Evolutionary conservation across 2,329 filamentous ascomycete species (phyloP).

Genomic region (Fusarium illudens): DNA sequence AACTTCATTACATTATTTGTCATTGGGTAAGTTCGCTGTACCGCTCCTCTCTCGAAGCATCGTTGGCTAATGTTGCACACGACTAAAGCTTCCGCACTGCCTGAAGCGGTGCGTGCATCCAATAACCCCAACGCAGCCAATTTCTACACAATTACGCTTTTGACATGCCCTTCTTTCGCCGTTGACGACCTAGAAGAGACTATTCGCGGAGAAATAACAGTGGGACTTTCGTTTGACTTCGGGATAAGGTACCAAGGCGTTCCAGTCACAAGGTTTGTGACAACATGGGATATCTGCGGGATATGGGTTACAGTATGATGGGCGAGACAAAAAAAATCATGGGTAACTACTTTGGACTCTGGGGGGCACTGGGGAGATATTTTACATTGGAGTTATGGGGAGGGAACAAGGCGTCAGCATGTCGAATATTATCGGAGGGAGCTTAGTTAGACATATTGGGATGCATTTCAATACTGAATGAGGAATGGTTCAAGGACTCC

Average conservation of each 20-base stretch:
- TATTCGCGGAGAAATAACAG: not conserved
- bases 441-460: slow-evolving; percentile 12
- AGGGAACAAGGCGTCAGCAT: slow-evolving; percentile 13
- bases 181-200: not conserved
- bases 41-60: not conserved
- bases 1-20: not conserved
- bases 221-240: slow-evolving; percentile 23
- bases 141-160: slow-evolving; percentile 9
- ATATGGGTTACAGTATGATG: slow-evolving; percentile 14
- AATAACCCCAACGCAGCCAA: not conserved
- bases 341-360: slow-evolving; percentile 24
- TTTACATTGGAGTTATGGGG: slow-evolving; percentile 24
- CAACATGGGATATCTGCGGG: slow-evolving; percentile 3
- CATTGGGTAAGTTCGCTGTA: not conserved
- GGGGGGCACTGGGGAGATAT: slow-evolving; percentile 17
- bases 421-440: slow-evolving; percentile 19
- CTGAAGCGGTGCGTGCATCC: not conserved
- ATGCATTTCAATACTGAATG: not conserved
- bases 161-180: slow-evolving; percentile 1
- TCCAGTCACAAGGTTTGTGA: not conserved
- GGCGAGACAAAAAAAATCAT: slow-evolving; percentile 12
- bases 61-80: not conserved
- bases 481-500: not conserved
- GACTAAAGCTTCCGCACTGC: not conserved
- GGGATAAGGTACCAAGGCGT: slow-evolving; percentile 23